These are phyloP conservation scores for Globisporangium solare DNA, from an alignment of 352 stramenopile genomes.

Conservation along the genomic window DNA sequence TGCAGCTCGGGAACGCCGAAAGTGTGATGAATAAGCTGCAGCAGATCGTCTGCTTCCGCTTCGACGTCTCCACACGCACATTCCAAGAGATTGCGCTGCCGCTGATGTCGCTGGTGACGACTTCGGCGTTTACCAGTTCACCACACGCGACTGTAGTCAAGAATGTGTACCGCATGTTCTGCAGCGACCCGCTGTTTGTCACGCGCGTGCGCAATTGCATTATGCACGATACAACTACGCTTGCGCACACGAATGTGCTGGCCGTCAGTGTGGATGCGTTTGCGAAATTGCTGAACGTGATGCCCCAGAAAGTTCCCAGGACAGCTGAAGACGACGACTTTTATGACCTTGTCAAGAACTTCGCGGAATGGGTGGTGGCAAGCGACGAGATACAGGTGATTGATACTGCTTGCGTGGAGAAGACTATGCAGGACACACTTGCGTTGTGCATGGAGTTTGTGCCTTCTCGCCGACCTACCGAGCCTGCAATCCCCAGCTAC, in stretches of 20 bases:
- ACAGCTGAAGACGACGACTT: constrained; percentile 15
- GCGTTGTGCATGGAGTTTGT: constrained; percentile 20
- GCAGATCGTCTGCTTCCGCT: not conserved
- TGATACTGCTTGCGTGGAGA: not conserved
- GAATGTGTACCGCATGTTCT: not conserved
- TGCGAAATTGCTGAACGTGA: not conserved
- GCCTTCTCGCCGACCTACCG: constrained; percentile 4
- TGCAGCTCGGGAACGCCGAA: not conserved
- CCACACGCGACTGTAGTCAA: not conserved
- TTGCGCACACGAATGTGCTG: not conserved
- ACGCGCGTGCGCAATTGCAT: constrained; percentile 11
- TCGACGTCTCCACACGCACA: not conserved
- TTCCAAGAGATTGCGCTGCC: not conserved
- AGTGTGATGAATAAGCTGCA: not conserved
- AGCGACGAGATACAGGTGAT: not conserved
- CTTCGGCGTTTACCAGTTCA: not conserved
- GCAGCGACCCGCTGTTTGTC: constrained; percentile 12
- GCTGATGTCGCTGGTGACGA: not conserved
- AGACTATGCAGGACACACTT: constrained; percentile 8
- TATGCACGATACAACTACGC: not conserved
- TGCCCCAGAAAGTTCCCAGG: constrained; percentile 1
- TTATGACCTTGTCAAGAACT: constrained; percentile 3
- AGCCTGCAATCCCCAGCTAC: not conserved
- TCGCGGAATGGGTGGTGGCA: constrained; percentile 6
- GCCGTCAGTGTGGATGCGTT: not conserved